Conservation (phyloP, 2,329 filamentous ascomycete species). For the Aspergillus sp. region DNA sequence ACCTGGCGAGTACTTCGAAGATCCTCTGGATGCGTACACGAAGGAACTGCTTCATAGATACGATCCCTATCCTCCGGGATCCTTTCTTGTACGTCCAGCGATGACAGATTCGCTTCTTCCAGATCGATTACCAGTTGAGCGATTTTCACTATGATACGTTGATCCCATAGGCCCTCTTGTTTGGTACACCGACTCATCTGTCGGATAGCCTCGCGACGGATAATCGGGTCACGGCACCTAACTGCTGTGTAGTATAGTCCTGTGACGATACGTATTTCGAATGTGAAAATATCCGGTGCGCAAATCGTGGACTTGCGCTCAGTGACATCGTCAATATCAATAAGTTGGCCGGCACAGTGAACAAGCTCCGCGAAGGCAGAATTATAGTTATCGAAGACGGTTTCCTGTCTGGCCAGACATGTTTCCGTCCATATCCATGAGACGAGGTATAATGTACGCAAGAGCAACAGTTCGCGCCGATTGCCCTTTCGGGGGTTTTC, state of each 20-base stretch:
- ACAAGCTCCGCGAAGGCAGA: conserved; percentile 15
- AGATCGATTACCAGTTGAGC: conserved; percentile 16
- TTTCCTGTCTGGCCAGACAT: conserved; percentile 9
- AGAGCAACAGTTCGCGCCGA: conserved; percentile 16
- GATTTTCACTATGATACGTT: conserved; percentile 6
- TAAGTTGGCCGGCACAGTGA: conserved; percentile 12
- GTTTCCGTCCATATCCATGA: conserved; percentile 13
- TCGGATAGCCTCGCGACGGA: conserved; percentile 34
- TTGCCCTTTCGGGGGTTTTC: conserved; percentile 9
- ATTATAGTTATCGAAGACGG: conserved; percentile 13
- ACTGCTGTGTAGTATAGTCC: conserved; percentile 36
- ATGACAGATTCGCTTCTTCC: conserved; percentile 17
- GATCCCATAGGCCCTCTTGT: conserved; percentile 21
- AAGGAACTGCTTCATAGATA: neutral
- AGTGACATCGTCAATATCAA: conserved; percentile 1
- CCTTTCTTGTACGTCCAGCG: conserved; percentile 14
- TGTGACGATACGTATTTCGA: conserved; percentile 35
- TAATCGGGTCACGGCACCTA: conserved; percentile 33
- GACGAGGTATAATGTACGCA: conserved; percentile 19
- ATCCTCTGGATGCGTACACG: neutral
- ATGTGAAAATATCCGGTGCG: conserved; percentile 8
- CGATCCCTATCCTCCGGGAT: conserved; percentile 13
- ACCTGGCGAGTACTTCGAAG: neutral
- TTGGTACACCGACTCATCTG: conserved; percentile 12
- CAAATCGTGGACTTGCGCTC: neutral